Percentiles rank a stretch among this genome's conserved stretches.
Evolutionary conservation across 352 stramenopile genomes (phyloP).

Genomic region (Phytophthora fragariae): DNA sequence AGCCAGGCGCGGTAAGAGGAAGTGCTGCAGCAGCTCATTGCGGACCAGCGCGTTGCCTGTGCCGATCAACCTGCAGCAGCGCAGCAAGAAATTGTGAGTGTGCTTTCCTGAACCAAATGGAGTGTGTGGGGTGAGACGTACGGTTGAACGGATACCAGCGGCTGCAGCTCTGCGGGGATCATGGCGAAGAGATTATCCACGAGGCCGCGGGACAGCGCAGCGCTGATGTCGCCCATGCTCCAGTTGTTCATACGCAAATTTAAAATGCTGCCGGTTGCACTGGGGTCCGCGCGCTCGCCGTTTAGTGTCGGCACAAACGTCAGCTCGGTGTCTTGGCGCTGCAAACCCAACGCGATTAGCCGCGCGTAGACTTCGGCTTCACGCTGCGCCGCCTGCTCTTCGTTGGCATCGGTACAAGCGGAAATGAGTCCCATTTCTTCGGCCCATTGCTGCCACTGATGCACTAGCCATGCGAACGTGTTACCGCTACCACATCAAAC

Average conservation of each 20-base stretch:
- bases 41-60: slow-evolving; percentile 76
- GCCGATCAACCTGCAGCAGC: slow-evolving; percentile 61
- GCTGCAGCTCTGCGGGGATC: slow-evolving; percentile 57
- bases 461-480: slow-evolving; percentile 72
- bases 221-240: slow-evolving; percentile 77
- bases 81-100: background rate
- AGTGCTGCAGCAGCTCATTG: slow-evolving; percentile 71
- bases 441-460: slow-evolving; percentile 65
- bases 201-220: slow-evolving; percentile 68
- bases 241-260: slow-evolving; percentile 70
- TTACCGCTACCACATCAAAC: slow-evolving; percentile 55
- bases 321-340: slow-evolving; percentile 59
- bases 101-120: background rate
- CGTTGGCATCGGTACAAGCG: slow-evolving; percentile 10
- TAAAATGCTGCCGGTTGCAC: slow-evolving; percentile 48
- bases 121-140: slow-evolving; percentile 32
- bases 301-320: slow-evolving; percentile 71
- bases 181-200: slow-evolving; percentile 78
- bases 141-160: slow-evolving; percentile 41
- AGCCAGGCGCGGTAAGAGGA: slow-evolving; percentile 45
- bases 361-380: slow-evolving; percentile 54
- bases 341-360: slow-evolving; percentile 62
- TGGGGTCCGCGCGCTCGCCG: slow-evolving; percentile 66
- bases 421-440: slow-evolving; percentile 50
- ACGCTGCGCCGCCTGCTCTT: slow-evolving; percentile 28